Evolutionary conservation across 2,329 filamentous ascomycete genomes (phyloP), one percentile per base, ranked within the genome.

Genomic region (Microdochium nivale): DNA sequence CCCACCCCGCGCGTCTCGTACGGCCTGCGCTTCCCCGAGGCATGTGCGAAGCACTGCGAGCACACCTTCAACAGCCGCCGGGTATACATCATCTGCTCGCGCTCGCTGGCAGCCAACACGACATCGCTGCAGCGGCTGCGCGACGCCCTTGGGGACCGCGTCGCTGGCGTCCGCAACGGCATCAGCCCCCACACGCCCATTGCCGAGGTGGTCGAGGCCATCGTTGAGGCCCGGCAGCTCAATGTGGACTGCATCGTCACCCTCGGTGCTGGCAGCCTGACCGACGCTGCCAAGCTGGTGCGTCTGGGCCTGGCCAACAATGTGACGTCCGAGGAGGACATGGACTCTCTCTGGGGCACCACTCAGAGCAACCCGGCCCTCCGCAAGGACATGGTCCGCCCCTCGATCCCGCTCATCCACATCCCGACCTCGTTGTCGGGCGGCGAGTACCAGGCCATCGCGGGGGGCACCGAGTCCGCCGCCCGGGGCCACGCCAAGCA

Each of bases 111-210:
- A 0, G 65, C 63, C 7, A 73, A 74, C 37, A 81, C 77, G 0
- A 57, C 73, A 47, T 64, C 68, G 1, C 64, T 81, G 0, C 60
- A 70, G 3, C 60, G 62, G 1, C 65, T 82, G 1, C 64, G 66
- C 2, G 19, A 57, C 0, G 67, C 69, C 0, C 60, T 83, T 0
- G 72, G 68, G 1, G 58, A 61, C 2, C 66, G 67, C 2, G 56
- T 77, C 8, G 76, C 68, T 0, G 78, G 78, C 1, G 58, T 69
- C 7, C 66, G 72, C 2, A 63, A 74, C 30, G 78, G 79, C 23
- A 77, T 83, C 66, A 70, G 68, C 25, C 71, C 75, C 3, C 79
- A 82, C 58, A 80, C 77, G 2, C 68, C 74, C 3, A 80, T 75
- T 69, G 70, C 71, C 1, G 74, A 81, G 53, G 70, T 80, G 7